Percentiles rank a stretch among this genome's conserved stretches.
Conservation (phyloP, 805 yeast genomes). For the Zygoascus bituminiphila region DNA sequence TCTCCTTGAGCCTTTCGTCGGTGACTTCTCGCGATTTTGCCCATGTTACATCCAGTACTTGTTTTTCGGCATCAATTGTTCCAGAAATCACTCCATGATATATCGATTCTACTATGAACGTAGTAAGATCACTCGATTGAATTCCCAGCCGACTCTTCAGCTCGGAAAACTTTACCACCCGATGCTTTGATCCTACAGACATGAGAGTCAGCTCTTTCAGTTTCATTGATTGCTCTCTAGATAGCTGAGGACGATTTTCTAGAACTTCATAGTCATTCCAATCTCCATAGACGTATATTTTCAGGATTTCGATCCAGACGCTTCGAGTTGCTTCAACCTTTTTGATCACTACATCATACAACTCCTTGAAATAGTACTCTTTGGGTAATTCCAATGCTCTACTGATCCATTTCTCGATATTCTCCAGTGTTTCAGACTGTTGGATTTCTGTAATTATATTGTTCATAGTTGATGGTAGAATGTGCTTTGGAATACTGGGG, state of each 20-base stretch:
- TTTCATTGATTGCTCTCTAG: slow-evolving; percentile 13
- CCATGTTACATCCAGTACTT: slow-evolving; percentile 14
- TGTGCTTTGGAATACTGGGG: too few relatives aligned
- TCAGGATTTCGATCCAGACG: slow-evolving; percentile 11
- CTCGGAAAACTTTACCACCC: slow-evolving; percentile 10
- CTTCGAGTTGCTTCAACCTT: background rate
- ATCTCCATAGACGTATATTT: slow-evolving; percentile 16
- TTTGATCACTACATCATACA: background rate
- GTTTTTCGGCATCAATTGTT: slow-evolving; percentile 18
- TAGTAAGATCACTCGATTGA: slow-evolving; percentile 15
- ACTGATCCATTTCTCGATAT: too few relatives aligned
- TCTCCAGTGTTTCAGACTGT: background rate
- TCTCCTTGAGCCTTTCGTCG: slow-evolving; percentile 11
- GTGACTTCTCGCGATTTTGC: slow-evolving; percentile 17
- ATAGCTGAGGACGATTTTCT: slow-evolving; percentile 8
- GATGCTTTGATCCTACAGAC: slow-evolving; percentile 10
- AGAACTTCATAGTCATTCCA: slow-evolving; percentile 11
- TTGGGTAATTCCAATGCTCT: slow-evolving; percentile 1
- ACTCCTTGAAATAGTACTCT: slow-evolving; percentile 8
- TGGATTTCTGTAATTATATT: too few relatives aligned
- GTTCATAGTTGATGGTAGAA: too few relatives aligned
- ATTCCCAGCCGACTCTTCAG: slow-evolving; percentile 13
- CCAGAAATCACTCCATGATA: slow-evolving; percentile 21
- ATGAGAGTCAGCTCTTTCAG: slow-evolving; percentile 20
- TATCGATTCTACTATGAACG: slow-evolving; percentile 18